phyloP scores from a whole-genome alignment of 176 grass and related monocot species.

The Melocanna baccifera region DNA sequence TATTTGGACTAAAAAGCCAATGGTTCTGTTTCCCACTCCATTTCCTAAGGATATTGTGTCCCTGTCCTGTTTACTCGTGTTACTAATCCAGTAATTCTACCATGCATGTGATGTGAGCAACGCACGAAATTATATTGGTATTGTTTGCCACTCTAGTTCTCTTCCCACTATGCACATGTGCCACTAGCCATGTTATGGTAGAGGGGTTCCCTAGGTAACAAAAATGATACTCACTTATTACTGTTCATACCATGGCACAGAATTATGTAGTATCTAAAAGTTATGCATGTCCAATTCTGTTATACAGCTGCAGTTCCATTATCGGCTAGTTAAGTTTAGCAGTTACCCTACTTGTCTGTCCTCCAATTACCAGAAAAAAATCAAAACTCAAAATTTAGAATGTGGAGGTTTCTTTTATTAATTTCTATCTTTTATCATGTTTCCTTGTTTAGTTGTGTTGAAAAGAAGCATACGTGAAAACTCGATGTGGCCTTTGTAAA shows the following conservation, averaged over 20 bases:
- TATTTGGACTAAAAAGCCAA: not conserved
- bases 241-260: not conserved
- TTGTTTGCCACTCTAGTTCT: not conserved
- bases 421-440: slow-evolving; percentile 17
- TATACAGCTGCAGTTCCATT: not conserved
- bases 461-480: not conserved
- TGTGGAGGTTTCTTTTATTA: not conserved
- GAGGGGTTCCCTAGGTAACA: not conserved
- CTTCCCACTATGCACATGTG: slow-evolving; percentile 13
- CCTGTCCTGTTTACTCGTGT: not conserved
- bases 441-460: not conserved
- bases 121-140: not conserved
- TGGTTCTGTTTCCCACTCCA: slow-evolving; percentile 1
- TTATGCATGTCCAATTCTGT: not conserved
- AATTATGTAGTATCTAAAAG: not conserved
- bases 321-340: not conserved
- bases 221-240: not conserved
- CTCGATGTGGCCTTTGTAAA: not conserved
- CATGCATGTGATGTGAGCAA: not conserved
- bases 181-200: not conserved
- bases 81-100: slow-evolving; percentile 17
- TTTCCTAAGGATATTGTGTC: slow-evolving; percentile 3
- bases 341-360: not conserved
- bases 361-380: not conserved
- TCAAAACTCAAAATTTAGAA: not conserved